A percentile compares a stretch with the other conserved stretches of the same genome.
Evolutionary conservation across 2,329 filamentous ascomycete species (phyloP).

Genomic region (Colletotrichum sp.): DNA sequence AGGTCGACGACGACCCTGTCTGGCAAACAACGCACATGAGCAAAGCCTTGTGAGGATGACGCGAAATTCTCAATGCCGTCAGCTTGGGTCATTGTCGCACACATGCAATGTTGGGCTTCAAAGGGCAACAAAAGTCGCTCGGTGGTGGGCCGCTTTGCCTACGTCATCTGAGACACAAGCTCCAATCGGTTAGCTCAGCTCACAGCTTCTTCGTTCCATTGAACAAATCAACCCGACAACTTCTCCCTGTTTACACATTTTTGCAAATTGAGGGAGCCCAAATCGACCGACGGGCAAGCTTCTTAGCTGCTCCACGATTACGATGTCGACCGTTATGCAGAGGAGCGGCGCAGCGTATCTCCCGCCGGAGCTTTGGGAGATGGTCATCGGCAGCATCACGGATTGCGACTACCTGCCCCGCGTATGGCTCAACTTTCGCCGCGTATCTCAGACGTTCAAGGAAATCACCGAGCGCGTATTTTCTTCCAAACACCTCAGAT

Average conservation of each 20-base stretch:
- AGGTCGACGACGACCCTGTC: constrained; percentile 26
- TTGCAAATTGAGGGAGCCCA: background rate
- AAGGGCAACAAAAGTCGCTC: background rate
- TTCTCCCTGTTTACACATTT: background rate
- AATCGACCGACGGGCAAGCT: background rate
- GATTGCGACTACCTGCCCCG: constrained; percentile 19
- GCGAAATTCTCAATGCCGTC: background rate
- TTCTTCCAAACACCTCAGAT: constrained; percentile 6
- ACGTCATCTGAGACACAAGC: background rate
- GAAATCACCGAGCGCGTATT: constrained; percentile 17
- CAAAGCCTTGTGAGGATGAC: background rate
- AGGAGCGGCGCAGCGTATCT: background rate
- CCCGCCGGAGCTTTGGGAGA: constrained; percentile 18
- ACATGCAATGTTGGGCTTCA: background rate
- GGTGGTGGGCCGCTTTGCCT: background rate
- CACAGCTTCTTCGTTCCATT: background rate
- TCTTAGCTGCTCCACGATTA: background rate
- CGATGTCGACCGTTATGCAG: background rate
- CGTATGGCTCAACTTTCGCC: constrained; percentile 20
- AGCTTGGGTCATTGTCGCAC: background rate
- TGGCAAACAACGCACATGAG: constrained; percentile 34
- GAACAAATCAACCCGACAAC: background rate
- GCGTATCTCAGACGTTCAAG: constrained; percentile 15
- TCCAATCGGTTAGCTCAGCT: background rate
- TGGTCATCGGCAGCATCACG: constrained; percentile 14